Evolutionary conservation across 352 stramenopile genomes (phyloP).

Genomic region (Globisporangium rhizosaccharum): DNA sequence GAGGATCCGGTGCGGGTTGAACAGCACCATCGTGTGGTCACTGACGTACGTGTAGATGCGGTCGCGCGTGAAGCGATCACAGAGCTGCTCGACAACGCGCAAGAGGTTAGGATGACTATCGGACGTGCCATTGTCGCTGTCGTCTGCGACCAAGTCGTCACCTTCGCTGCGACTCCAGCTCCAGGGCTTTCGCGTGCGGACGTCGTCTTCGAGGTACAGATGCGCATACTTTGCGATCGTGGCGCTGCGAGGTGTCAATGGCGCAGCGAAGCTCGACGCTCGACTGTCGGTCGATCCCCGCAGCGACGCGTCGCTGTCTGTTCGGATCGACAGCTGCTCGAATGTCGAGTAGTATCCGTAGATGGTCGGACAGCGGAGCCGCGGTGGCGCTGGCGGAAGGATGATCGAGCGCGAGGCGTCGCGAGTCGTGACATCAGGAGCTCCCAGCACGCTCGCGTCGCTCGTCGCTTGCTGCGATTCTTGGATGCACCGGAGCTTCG

Average conservation of each 20-base stretch:
- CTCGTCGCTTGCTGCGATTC: constrained; percentile 8
- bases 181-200: constrained; percentile 50
- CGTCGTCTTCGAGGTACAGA: constrained; percentile 63
- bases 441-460: background rate
- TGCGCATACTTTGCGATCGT: constrained; percentile 79
- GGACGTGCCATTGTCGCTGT: background rate
- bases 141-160: constrained; percentile 35
- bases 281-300: background rate
- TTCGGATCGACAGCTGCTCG: constrained; percentile 33
- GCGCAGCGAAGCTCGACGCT: background rate
- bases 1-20: constrained; percentile 72
- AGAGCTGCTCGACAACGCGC: constrained; percentile 17
- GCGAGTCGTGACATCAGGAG: background rate
- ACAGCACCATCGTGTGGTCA: constrained; percentile 54
- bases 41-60: constrained; percentile 60
- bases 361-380: constrained; percentile 56
- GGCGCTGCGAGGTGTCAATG: constrained; percentile 53
- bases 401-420: constrained; percentile 6
- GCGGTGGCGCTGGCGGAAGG: constrained; percentile 18
- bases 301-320: background rate
- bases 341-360: constrained; percentile 76
- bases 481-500: constrained; percentile 16
- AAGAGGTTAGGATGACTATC: background rate
- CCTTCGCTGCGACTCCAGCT: constrained; percentile 31
- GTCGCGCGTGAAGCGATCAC: constrained; percentile 36